These are phyloP conservation scores for Pichia sp. DNA, from an alignment of 1,139 yeast genomes.

Conservation along the genomic window DNA sequence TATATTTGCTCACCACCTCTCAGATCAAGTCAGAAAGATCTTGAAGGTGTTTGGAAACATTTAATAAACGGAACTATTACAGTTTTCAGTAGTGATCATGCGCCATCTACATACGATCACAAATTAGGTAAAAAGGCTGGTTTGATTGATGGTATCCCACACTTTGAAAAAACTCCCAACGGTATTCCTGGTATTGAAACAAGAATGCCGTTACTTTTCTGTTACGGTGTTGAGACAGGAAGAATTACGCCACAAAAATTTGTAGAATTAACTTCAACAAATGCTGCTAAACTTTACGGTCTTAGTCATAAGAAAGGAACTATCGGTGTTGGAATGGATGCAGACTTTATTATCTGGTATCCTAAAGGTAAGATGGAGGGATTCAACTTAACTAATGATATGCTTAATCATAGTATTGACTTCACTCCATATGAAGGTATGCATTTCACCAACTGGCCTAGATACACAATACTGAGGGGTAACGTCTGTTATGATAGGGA, in stretches of 20 bases:
- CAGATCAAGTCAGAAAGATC: constrained; percentile 32
- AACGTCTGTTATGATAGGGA: constrained; percentile 32
- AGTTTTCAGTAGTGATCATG: constrained; percentile 40
- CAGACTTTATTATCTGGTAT: constrained; percentile 76
- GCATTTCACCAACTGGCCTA: constrained; percentile 39
- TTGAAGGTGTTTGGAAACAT: constrained; percentile 39
- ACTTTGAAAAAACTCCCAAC: constrained; percentile 36
- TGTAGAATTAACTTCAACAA: constrained; percentile 23
- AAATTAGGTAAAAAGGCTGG: constrained; percentile 35
- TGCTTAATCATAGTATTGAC: constrained; percentile 38
- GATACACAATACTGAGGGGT: constrained; percentile 37
- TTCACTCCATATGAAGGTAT: constrained; percentile 42
- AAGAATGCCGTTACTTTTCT: constrained; percentile 36
- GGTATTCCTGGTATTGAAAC: constrained; percentile 43
- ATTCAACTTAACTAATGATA: constrained; percentile 29
- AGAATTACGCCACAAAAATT: constrained; percentile 35
- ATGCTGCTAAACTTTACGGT: constrained; percentile 65
- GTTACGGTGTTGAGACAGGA: constrained; percentile 37
- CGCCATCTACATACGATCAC: constrained; percentile 37
- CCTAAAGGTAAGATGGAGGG: constrained; percentile 37
- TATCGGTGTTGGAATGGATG: constrained; percentile 67
- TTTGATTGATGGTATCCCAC: constrained; percentile 25
- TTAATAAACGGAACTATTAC: constrained; percentile 42
- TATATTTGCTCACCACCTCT: constrained; percentile 44
- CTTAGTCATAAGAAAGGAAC: constrained; percentile 62